Conservation (phyloP, 2,329 filamentous ascomycete species). For the Neonectria neomacrospora region DNA sequence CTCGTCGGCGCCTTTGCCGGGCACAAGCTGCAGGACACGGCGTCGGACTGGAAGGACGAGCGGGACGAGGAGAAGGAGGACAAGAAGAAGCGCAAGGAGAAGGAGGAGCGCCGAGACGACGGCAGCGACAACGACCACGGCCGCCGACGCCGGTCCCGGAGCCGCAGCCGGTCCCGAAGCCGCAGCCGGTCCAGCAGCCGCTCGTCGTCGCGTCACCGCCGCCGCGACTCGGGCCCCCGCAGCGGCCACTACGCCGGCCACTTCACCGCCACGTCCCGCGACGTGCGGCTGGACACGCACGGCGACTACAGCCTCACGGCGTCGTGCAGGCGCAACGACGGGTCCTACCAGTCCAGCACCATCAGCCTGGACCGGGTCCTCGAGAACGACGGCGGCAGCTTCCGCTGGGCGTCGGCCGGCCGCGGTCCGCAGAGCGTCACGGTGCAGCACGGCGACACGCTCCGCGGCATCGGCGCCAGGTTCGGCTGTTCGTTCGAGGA, state of each 20-base stretch:
- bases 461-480: constrained; percentile 51
- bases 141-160: constrained; percentile 25
- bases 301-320: constrained; percentile 51
- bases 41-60: constrained; percentile 53
- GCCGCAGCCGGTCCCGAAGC: constrained; percentile 28
- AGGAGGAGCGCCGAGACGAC: constrained; percentile 24
- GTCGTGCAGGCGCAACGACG: constrained; percentile 48
- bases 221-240: constrained; percentile 23
- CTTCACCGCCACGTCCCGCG: constrained; percentile 50
- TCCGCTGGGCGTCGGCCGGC: constrained; percentile 46
- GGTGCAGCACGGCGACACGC: constrained; percentile 56
- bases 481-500: constrained; percentile 51
- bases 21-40: constrained; percentile 55
- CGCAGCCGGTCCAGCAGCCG: constrained; percentile 27
- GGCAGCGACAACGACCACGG: constrained; percentile 24
- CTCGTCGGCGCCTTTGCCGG: constrained; percentile 55
- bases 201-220: constrained; percentile 9
- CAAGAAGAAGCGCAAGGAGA: constrained; percentile 30
- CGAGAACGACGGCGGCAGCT: constrained; percentile 51
- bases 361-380: constrained; percentile 51
- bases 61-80: constrained; percentile 50
- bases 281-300: constrained; percentile 49
- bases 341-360: constrained; percentile 48
- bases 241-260: constrained; percentile 46
- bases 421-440: constrained; percentile 45